These are phyloP conservation scores for Acer yangbiense DNA, from an alignment of 345 rosid species.

Conservation along the genomic window DNA sequence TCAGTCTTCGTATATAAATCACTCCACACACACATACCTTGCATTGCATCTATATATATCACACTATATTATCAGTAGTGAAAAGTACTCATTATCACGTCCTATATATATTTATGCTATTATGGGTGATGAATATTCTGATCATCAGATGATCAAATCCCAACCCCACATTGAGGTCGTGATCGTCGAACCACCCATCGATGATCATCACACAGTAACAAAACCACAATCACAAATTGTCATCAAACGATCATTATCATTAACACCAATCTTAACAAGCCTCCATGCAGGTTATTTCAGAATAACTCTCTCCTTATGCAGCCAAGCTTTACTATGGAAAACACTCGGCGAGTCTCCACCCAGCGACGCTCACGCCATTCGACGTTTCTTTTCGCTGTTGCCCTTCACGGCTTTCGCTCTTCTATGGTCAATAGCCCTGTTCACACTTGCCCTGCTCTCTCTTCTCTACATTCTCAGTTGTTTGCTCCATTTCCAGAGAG, in stretches of 20 bases:
- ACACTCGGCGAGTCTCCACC: constrained; percentile 33
- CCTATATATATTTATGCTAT: too few relatives aligned
- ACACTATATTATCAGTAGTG: too few relatives aligned
- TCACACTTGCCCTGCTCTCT: constrained; percentile 39
- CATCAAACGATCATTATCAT: constrained; percentile 9
- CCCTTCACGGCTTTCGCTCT: constrained; percentile 45
- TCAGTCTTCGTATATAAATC: too few relatives aligned
- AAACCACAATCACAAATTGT: background rate
- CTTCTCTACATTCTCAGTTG: constrained; percentile 43
- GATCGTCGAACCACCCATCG: constrained; percentile 2
- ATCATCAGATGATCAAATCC: background rate
- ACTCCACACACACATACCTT: too few relatives aligned
- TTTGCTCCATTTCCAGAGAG: constrained; percentile 38
- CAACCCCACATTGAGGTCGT: constrained; percentile 6
- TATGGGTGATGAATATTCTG: background rate
- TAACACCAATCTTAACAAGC: constrained; percentile 22
- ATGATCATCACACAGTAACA: background rate
- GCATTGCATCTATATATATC: background rate
- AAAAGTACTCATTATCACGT: too few relatives aligned
- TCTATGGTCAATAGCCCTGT: constrained; percentile 49
- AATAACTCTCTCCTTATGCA: constrained; percentile 52
- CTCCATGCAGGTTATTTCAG: constrained; percentile 62
- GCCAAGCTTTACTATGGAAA: constrained; percentile 65
- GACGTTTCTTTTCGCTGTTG: constrained; percentile 27
- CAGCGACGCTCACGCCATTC: constrained; percentile 27